Conservation (phyloP, 1,284 basidiomycete species). For the Leccinum pachyderme region DNA sequence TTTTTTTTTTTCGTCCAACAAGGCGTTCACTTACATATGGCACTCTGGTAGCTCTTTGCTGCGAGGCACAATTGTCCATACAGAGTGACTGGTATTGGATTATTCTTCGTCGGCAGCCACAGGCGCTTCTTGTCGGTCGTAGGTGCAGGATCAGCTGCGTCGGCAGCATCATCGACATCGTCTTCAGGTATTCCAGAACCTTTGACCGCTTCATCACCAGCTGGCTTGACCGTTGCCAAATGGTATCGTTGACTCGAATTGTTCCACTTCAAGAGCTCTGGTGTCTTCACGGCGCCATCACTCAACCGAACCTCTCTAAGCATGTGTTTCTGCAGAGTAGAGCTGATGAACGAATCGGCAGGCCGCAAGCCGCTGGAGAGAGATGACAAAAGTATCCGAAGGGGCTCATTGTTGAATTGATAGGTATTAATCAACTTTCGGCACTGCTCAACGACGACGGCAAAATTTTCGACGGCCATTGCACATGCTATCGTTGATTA, state of each 20-base stretch:
- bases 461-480: conserved; percentile 53
- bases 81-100: conserved; percentile 73
- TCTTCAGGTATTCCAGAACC: conserved; percentile 29
- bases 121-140: conserved; percentile 32
- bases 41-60: conserved; percentile 86
- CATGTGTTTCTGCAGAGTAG: conserved; percentile 78
- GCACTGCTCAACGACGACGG: conserved; percentile 64
- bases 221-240: conserved; percentile 22
- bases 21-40: conserved; percentile 67
- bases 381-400: conserved; percentile 70
- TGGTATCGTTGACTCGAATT: conserved; percentile 52
- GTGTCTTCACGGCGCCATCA: conserved; percentile 60
- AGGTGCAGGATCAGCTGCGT: conserved; percentile 15
- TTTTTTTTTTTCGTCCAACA: background rate
- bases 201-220: conserved; percentile 26
- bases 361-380: conserved; percentile 67
- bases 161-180: conserved; percentile 30
- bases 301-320: conserved; percentile 72
- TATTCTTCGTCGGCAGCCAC: conserved; percentile 65
- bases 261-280: conserved; percentile 61
- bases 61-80: conserved; percentile 87
- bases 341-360: conserved; percentile 72
- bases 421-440: conserved; percentile 69
- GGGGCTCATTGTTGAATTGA: conserved; percentile 82
- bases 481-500: conserved; percentile 59